Evolutionary conservation across 2,329 filamentous ascomycete genomes (phyloP).

Genomic region (Trichoderma brevicompactum): DNA sequence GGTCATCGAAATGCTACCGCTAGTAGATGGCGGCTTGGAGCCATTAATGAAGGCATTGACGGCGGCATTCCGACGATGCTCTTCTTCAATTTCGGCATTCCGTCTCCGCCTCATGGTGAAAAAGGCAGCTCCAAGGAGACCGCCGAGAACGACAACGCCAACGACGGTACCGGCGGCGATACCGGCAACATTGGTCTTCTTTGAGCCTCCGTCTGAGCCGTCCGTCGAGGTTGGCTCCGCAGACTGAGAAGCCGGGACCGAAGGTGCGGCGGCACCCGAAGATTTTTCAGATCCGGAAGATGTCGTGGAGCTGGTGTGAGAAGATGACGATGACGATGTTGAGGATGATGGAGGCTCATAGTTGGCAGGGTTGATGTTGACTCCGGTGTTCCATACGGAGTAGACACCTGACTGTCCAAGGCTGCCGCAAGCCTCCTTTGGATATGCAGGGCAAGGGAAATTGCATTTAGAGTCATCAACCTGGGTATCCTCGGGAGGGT

Average conservation of each 20-base stretch:
- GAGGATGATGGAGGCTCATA: constrained; percentile 32
- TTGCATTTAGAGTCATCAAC: constrained; percentile 66
- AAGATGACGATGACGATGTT: constrained; percentile 33
- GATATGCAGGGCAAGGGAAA: constrained; percentile 67
- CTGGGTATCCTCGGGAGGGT: constrained; percentile 63
- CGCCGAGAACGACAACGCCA: constrained; percentile 72
- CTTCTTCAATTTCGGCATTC: constrained; percentile 79
- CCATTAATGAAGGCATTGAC: constrained; percentile 75
- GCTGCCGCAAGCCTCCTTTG: constrained; percentile 62
- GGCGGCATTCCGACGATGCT: constrained; percentile 79
- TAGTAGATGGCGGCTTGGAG: constrained; percentile 64
- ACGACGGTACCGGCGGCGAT: constrained; percentile 89
- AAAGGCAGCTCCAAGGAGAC: constrained; percentile 68
- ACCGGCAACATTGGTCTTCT: constrained; percentile 72
- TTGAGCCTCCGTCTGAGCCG: constrained; percentile 33
- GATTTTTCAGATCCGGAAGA: constrained; percentile 3
- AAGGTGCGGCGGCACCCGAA: constrained; percentile 19
- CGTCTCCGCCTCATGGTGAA: constrained; percentile 77
- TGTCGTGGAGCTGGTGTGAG: constrained; percentile 16
- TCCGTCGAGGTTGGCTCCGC: constrained; percentile 32
- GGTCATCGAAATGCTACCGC: constrained; percentile 70
- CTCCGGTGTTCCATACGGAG: constrained; percentile 57
- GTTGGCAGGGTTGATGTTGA: constrained; percentile 45
- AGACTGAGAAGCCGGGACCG: constrained; percentile 35
- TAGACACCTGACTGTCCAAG: constrained; percentile 39